Conservation (phyloP, 306 rosid species). For the Rubus parviflorus region DNA sequence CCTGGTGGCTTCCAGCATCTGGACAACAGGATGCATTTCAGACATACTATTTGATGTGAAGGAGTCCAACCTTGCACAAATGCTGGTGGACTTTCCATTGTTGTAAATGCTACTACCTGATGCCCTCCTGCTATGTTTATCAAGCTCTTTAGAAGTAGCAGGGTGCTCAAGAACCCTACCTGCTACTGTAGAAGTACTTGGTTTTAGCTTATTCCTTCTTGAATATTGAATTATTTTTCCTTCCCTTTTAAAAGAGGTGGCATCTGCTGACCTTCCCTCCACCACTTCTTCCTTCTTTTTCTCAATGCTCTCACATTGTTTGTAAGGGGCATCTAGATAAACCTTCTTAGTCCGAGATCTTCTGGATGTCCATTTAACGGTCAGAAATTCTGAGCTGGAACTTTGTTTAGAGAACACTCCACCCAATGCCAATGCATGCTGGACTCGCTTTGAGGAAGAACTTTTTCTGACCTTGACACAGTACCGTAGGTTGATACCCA, state of each 20-base stretch:
- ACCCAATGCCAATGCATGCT: conserved; percentile 61
- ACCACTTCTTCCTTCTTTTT: conserved; percentile 45
- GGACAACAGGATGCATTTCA: conserved; percentile 39
- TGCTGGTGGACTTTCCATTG: conserved; percentile 39
- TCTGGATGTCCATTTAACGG: conserved; percentile 66
- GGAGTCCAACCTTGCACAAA: conserved; percentile 29
- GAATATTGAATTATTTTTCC: conserved; percentile 69
- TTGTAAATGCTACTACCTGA: conserved; percentile 27
- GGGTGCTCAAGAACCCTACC: conserved; percentile 31
- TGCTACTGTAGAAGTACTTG: conserved; percentile 34
- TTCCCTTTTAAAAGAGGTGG: conserved; percentile 31
- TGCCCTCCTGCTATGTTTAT: conserved; percentile 29
- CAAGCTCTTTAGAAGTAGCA: conserved; percentile 29
- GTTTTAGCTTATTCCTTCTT: conserved; percentile 74
- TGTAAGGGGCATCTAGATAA: conserved; percentile 26
- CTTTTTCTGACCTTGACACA: conserved; percentile 78
- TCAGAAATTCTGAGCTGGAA: conserved; percentile 35
- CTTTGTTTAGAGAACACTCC: conserved; percentile 51
- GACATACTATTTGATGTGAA: conserved; percentile 38
- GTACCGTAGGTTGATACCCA: conserved; percentile 74
- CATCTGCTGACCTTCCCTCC: conserved; percentile 33
- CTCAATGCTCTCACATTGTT: conserved; percentile 40
- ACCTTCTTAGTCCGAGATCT: conserved; percentile 76
- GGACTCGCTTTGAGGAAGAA: conserved; percentile 60
- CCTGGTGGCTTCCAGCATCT: conserved; percentile 32